Evolutionary conservation across 129 eudicot species (phyloP), one percentile per base, ranked within the genome.

Genomic region (Smallanthus sonchifolius): DNA sequence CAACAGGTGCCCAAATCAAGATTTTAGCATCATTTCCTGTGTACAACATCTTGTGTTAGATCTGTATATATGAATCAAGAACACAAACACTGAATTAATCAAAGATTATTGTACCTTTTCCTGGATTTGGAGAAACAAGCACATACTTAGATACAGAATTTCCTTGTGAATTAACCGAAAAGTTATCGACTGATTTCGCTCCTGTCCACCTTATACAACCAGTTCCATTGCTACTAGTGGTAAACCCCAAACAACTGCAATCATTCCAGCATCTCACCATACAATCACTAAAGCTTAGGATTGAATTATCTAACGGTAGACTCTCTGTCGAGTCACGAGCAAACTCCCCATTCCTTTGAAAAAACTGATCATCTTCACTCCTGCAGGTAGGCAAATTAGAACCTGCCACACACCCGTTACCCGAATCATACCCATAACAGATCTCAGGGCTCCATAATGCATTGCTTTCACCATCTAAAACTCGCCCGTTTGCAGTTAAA

Each of bases 251-350:
- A 72, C 92, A 87, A 2, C 65, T 16, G 40, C 89, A 87, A 45
- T 87, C 76, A 17, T 84, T 69, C 93, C 86, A 87, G 47, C 93
- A 87, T 7, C 13, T 77, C 35, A 69, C 83, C 80, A 66, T 80
- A 70, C 92, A 85, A 64, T 87, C 89, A 64, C 89, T 77, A 30
- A 66, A 3, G 62, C 75, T 78, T 17, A 75, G 38, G 81, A 67
- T 77, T 43, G 77, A 2, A 70, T 61, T 77, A 36, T 19, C 45
- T 37, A 73, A 79, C 35, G 1, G 7, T 34, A 47, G 15, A 2
- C 15, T 40, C 6, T n/a, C 51, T 36, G 17, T 70, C 16, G 2
- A 15, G 4, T 6, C 44, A 3, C 49, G 77, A 78, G 9, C 4
- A 65, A 79, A 83, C 2, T 55, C 77, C 19, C 74, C 83, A 15